Base-by-base conservation (phyloP, 169 alveolate species). In the Plasmodium vivax region DNA sequence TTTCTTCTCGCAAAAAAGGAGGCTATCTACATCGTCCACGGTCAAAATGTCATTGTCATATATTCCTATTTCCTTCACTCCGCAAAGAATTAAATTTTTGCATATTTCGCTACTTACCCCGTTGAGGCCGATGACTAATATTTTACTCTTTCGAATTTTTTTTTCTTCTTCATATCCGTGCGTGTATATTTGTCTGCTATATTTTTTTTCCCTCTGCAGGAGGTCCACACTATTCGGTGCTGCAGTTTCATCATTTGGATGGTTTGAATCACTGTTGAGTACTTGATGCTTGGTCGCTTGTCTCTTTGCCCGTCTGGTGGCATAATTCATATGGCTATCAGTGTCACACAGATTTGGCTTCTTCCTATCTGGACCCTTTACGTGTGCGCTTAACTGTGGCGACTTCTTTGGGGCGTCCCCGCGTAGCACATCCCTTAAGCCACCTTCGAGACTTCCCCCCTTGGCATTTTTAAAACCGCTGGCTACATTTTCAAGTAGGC, bases 101-200 rank as follows among this genome's bases (percentile, higher is more conserved):
- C 94, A 88, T 72, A 88, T 88, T 96, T 95, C 98, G 54, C 84
- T 92, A 77, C 95, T 98, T 96, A 54, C 98, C 96, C 99, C 99
- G 95, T 99, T 96, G 94, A 98, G 93, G 1, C 99, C 99, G 38
- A 98, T 95, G 83, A 99, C 97, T 91, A 99, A 98, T 58, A 99
- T 99, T 68, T 98, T 96, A 85, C 98, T 90, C 87, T 98, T 97
- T 16, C 98, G 97, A 72, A 99, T 96, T 95, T 98, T 98, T 23
- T 99, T 99, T 99, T 99, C 98, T 82, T 99, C 98, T 85, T 99
- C 99, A 96, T 98, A 96, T 30, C 99, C 99, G 90, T 97, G 98
- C 54, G 99, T 98, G 27, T 99, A 99, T 34, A 99, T 98, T 95
- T 99, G 99, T 91, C 99, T 98, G 74, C 99, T 98, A 95, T 99